Percentiles rank a stretch among this genome's conserved stretches.
These are phyloP conservation scores for Microbotryum intermedium DNA, from an alignment of 1,284 basidiomycete species.

Conservation along the genomic window DNA sequence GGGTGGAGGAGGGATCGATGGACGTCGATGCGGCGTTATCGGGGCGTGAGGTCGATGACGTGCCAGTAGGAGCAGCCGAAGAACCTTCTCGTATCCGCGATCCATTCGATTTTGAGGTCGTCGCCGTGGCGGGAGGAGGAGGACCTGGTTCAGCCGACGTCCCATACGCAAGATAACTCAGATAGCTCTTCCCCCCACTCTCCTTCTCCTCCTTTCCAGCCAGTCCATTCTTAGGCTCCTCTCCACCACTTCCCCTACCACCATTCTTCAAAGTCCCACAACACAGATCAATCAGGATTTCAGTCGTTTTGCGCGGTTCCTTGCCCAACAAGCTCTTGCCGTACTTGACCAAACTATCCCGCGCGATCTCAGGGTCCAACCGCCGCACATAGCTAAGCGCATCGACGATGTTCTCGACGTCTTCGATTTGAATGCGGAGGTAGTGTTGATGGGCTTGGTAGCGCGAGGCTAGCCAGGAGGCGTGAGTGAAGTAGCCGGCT, in stretches of 20 bases:
- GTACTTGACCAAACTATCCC: constrained; percentile 36
- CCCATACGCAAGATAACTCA: constrained; percentile 20
- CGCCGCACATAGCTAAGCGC: constrained; percentile 72
- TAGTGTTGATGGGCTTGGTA: constrained; percentile 89
- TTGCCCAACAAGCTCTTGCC: constrained; percentile 56
- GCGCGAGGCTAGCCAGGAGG: constrained; percentile 83
- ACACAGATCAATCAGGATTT: constrained; percentile 84
- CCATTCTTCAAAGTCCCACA: constrained; percentile 47
- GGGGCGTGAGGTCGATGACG: too few relatives aligned
- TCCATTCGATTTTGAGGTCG: constrained; percentile 20
- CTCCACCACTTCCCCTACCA: neutral
- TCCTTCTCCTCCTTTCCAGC: neutral
- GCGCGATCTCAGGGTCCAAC: constrained; percentile 58
- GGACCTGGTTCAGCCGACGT: neutral
- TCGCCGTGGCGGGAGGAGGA: constrained; percentile 22
- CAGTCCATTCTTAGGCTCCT: neutral
- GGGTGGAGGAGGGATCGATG: constrained; percentile 33
- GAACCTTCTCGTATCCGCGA: too few relatives aligned
- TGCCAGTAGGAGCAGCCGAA: too few relatives aligned
- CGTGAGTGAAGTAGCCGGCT: constrained; percentile 91
- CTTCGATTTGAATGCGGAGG: constrained; percentile 87
- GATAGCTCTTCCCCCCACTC: constrained; percentile 10
- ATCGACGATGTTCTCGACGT: constrained; percentile 70
- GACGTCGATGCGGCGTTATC: neutral
- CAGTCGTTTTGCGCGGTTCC: constrained; percentile 77